Evolutionary conservation across 2,329 filamentous ascomycete genomes (phyloP).

Genomic region (Ustulina deusta): DNA sequence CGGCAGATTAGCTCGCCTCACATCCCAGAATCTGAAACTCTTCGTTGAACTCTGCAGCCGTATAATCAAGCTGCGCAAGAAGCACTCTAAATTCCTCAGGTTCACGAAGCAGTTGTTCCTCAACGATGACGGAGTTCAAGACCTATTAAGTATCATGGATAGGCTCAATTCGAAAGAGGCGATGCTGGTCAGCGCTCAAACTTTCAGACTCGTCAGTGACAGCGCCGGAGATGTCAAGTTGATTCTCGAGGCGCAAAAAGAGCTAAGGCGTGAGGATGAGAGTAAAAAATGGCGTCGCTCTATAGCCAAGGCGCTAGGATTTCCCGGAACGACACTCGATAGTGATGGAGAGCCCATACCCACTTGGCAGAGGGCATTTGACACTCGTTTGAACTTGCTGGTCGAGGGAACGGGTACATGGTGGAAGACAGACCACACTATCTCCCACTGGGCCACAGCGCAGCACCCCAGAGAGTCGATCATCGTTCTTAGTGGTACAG

Average conservation of each 20-base stretch:
- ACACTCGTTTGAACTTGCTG: conserved; percentile 48
- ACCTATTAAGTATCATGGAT: conserved; percentile 51
- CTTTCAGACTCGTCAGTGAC: conserved; percentile 51
- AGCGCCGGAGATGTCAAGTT: conserved; percentile 49
- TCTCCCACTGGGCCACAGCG: conserved; percentile 45
- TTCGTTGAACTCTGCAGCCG: conserved; percentile 54
- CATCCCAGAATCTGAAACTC: conserved; percentile 52
- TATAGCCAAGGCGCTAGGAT: conserved; percentile 49
- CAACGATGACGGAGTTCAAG: conserved; percentile 52
- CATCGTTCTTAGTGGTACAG: conserved; percentile 47
- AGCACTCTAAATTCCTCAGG: conserved; percentile 47
- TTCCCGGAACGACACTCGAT: conserved; percentile 47
- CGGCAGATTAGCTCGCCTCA: conserved; percentile 48
- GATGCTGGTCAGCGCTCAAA: conserved; percentile 52
- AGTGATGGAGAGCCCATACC: conserved; percentile 48
- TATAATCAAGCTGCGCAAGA: conserved; percentile 49
- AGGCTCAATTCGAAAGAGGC: conserved; percentile 51
- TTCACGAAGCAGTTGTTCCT: conserved; percentile 53
- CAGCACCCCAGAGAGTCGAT: conserved; percentile 42
- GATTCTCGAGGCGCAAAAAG: conserved; percentile 49
- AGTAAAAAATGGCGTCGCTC: conserved; percentile 49
- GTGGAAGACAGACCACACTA: conserved; percentile 43
- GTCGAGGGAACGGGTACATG: conserved; percentile 50
- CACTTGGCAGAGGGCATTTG: conserved; percentile 49
- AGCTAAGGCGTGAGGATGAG: conserved; percentile 50